Percentiles rank a stretch among this genome's conserved stretches.
Conservation (phyloP, 176 grass and related monocot species). For the Microstegium vimineum region DNA sequence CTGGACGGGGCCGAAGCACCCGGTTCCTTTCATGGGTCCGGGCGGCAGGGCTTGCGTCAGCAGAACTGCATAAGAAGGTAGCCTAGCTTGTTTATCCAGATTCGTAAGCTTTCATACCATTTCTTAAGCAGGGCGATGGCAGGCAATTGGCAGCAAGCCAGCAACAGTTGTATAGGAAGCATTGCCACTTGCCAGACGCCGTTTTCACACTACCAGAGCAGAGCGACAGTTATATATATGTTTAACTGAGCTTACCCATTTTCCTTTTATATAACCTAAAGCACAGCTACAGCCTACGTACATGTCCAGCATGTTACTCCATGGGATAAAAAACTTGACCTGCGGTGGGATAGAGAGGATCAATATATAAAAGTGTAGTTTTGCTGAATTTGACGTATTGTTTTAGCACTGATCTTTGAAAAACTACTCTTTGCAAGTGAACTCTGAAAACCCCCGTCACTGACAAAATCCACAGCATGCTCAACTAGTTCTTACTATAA, state of each 20-base stretch:
- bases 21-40: not conserved
- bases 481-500: not conserved
- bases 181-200: not conserved
- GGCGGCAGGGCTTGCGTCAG: slow-evolving; percentile 1
- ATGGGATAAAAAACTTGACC: too few species aligned
- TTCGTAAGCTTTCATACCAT: not conserved
- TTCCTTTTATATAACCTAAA: not conserved
- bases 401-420: not conserved
- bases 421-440: not conserved
- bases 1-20: not conserved
- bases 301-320: not conserved
- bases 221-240: too few species aligned
- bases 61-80: not conserved
- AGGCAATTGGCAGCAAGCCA: too few species aligned
- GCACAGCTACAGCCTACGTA: not conserved
- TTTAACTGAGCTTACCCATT: not conserved
- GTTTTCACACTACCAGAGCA: not conserved
- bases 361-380: not conserved
- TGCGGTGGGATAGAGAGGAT: not conserved
- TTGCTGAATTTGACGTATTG: not conserved
- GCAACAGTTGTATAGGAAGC: not conserved
- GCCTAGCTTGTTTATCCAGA: not conserved
- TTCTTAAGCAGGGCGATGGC: not conserved
- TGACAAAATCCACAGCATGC: not conserved
- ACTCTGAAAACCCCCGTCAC: not conserved